Base-by-base conservation (phyloP, 164 flowering plant genomes). In the Vitis rupestris region DNA sequence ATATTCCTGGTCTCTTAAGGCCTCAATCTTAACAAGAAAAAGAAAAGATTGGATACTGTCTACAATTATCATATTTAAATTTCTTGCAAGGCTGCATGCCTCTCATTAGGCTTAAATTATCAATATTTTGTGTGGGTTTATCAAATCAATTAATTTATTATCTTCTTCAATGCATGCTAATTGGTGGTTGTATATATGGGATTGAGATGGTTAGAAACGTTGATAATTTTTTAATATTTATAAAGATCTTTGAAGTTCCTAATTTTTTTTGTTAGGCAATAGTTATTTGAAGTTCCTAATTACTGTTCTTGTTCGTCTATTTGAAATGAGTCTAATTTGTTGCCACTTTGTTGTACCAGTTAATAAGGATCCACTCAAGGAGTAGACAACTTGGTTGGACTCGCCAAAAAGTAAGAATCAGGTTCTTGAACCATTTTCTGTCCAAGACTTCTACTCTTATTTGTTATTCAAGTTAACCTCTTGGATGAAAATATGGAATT, bases 381-480 rank as follows among this genome's bases (percentile, higher is more conserved):
- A 87, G 74, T 70, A 62, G 78, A 64, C 87, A 79, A 69, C 70
- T 81, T 76, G 88, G 91, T 9, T 91, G 94, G 94, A 88, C 90
- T 70, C 90, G 94, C 44, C 94, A 91, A 68, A 89, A 91, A 80
- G 97, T 91, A 76, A 79, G 81, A 44, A 23, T 17, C 17, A 11
- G 60, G 12, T 48, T 57, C 6, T 37, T 37, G 44, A 37, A 37
- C 44, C 44, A 37, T 37, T 37, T 37, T 37, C 44, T 37, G 44
- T 37, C 44, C 7, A 37, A 37, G 44, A 10, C 3, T 59, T 78
- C 29, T 13, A n/a, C 10, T 47, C 15, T 58, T 37, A 11, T 16
- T 37, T 10, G 14, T 64, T 58, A 10, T 53, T 13, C 8, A 12
- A 15, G 2, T 49, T 59, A 14, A 47, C 44, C 44, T 37, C 44